Percentiles rank a stretch among this genome's conserved stretches.
These are phyloP conservation scores for Wickerhamomyces queroliae DNA, from an alignment of 805 yeast species.

Conservation along the genomic window DNA sequence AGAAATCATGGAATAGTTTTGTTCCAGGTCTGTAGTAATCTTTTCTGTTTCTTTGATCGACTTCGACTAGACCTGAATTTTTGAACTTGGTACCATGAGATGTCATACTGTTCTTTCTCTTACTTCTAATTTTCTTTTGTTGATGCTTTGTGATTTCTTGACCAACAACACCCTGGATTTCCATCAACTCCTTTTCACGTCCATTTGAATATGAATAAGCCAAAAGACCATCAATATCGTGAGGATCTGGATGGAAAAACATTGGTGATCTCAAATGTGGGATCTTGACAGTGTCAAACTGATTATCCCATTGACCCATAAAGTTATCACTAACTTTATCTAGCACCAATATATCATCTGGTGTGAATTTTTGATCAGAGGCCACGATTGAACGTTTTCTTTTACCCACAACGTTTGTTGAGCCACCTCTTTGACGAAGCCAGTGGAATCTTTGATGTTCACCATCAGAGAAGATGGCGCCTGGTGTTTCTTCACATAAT, in stretches of 20 bases:
- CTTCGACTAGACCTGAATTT: constrained; percentile 10
- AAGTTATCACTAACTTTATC: constrained; percentile 28
- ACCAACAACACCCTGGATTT: constrained; percentile 37
- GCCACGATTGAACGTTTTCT: background rate
- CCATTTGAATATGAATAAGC: constrained; percentile 29
- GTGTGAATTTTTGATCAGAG: constrained; percentile 13
- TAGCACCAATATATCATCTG: constrained; percentile 30
- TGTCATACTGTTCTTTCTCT: constrained; percentile 1
- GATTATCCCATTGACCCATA: constrained; percentile 39
- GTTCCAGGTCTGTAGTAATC: constrained; percentile 41
- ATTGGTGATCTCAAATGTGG: constrained; percentile 39
- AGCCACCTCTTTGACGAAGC: constrained; percentile 24
- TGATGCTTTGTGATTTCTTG: constrained; percentile 38
- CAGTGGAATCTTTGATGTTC: constrained; percentile 43
- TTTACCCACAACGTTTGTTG: constrained; percentile 3
- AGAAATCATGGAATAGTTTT: constrained; percentile 31
- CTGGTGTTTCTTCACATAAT: constrained; percentile 36
- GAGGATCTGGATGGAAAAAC: constrained; percentile 43
- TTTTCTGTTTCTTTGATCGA: constrained; percentile 37
- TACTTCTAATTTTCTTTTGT: constrained; percentile 20
- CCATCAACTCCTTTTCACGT: constrained; percentile 32
- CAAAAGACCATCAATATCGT: constrained; percentile 37
- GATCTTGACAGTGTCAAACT: constrained; percentile 35
- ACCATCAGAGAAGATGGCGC: constrained; percentile 38
- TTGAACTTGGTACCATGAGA: background rate